Percentiles rank a stretch among this genome's conserved stretches.
phyloP scores from a whole-genome alignment of 2,329 filamentous ascomycete genomes.

The Fusarium anthophilum region DNA sequence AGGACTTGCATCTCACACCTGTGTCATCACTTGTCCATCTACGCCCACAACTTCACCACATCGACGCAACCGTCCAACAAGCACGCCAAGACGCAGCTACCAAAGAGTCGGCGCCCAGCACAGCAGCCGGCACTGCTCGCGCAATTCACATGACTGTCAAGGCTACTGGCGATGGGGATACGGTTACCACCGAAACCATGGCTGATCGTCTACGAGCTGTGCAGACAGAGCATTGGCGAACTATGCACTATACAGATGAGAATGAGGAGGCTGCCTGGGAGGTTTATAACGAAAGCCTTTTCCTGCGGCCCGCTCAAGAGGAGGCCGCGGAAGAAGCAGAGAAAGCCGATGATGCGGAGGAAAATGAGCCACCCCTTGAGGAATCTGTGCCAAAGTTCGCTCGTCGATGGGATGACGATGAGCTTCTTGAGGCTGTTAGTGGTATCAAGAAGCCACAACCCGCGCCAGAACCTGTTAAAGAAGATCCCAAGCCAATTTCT shows the following conservation, averaged over 20 bases:
- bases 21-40: conserved; percentile 86
- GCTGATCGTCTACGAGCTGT: conserved; percentile 79
- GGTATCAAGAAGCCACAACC: conserved; percentile 53
- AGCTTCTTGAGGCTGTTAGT: conserved; percentile 58
- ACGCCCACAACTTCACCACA: conserved; percentile 89
- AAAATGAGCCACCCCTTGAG: conserved; percentile 42
- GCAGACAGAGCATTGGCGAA: conserved; percentile 84
- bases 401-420: conserved; percentile 55
- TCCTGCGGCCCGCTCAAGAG: conserved; percentile 41
- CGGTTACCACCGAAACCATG: conserved; percentile 74
- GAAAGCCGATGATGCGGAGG: conserved; percentile 28
- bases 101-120: conserved; percentile 48
- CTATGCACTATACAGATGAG: conserved; percentile 83
- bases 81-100: conserved; percentile 59
- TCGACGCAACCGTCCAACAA: conserved; percentile 84
- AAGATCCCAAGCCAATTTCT: conserved; percentile 41
- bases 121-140: conserved; percentile 64
- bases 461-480: conserved; percentile 42
- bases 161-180: conserved; percentile 73
- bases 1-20: conserved; percentile 86
- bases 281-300: conserved; percentile 78
- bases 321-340: conserved; percentile 24
- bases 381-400: conserved; percentile 52
- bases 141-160: conserved; percentile 91
- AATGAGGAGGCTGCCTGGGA: conserved; percentile 80